phyloP scores from a whole-genome alignment of 2,329 filamentous ascomycete genomes.

The Calonectria hongkongensis region DNA sequence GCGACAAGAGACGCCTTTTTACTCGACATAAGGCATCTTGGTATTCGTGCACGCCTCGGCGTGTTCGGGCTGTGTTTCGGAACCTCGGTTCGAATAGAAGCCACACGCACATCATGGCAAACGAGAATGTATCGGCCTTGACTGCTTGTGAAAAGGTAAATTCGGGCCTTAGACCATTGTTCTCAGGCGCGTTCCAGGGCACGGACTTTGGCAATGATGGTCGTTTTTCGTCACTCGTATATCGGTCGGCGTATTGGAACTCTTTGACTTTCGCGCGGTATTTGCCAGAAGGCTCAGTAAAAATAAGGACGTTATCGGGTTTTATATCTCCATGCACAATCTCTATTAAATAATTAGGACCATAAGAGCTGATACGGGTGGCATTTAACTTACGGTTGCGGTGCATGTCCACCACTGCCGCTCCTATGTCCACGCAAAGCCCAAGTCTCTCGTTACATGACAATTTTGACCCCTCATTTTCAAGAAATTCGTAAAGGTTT shows the following conservation, averaged over 20 bases:
- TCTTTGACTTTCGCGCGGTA: not conserved
- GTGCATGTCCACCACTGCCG: slow-evolving; percentile 8
- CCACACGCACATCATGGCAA: not conserved
- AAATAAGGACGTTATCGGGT: not conserved
- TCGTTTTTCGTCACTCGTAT: not conserved
- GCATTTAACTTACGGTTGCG: not conserved
- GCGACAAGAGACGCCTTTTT: not conserved
- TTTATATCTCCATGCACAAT: not conserved
- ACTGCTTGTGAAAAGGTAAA: not conserved
- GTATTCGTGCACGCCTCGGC: not conserved
- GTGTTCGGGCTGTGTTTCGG: not conserved
- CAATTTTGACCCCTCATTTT: not conserved
- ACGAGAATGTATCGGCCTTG: not conserved
- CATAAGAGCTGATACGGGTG: no score
- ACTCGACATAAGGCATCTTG: not conserved
- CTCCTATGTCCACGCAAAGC: not conserved
- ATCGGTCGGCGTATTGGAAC: not conserved
- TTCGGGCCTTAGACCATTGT: not conserved
- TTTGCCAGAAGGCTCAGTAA: not conserved
- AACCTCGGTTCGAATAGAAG: not conserved
- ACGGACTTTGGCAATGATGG: not conserved
- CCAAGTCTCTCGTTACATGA: not conserved
- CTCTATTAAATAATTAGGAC: not conserved
- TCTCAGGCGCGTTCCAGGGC: slow-evolving; percentile 1
- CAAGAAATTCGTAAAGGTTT: not conserved